Percentiles rank a stretch among this genome's conserved stretches.
These are phyloP conservation scores for Teratosphaeria epicoccoides DNA, from an alignment of 2,329 filamentous ascomycete species.

Conservation along the genomic window DNA sequence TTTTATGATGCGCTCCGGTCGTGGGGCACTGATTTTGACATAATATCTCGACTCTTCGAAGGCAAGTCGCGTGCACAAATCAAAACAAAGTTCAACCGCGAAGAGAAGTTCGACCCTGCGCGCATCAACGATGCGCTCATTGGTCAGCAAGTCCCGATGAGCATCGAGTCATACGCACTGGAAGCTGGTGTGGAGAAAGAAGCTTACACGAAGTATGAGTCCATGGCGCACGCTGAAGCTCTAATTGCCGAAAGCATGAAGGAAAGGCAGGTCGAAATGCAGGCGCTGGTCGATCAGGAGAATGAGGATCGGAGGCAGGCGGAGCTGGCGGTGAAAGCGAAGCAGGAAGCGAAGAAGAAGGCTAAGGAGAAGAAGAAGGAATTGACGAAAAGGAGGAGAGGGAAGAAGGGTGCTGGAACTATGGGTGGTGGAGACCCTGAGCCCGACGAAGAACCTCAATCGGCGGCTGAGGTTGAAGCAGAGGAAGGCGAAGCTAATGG, in stretches of 20 bases:
- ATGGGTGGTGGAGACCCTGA: constrained; percentile 3
- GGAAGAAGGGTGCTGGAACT: constrained; percentile 1
- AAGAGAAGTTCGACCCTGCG: constrained; percentile 57
- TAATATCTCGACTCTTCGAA: constrained; percentile 67
- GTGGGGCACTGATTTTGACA: constrained; percentile 76
- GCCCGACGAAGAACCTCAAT: neutral
- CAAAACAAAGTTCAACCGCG: constrained; percentile 73
- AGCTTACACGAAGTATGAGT: constrained; percentile 27
- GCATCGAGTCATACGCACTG: constrained; percentile 31
- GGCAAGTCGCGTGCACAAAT: constrained; percentile 61
- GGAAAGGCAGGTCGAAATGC: constrained; percentile 3
- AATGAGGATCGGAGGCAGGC: constrained; percentile 24
- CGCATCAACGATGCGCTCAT: constrained; percentile 54
- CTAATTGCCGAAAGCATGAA: constrained; percentile 23
- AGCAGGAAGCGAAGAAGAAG: constrained; percentile 22
- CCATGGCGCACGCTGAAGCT: constrained; percentile 24
- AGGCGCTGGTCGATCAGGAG: constrained; percentile 2
- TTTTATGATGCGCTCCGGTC: constrained; percentile 67
- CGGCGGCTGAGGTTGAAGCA: neutral
- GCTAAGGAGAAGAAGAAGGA: constrained; percentile 20
- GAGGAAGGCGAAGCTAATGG: neutral
- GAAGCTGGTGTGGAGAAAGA: constrained; percentile 28
- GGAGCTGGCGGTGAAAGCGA: constrained; percentile 24
- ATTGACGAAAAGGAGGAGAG: constrained; percentile 1
- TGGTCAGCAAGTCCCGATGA: constrained; percentile 29